Evolutionary conservation across 2,329 filamentous ascomycete species (phyloP), one percentile per base, ranked within the genome.

Genomic region (Trichophyton verrucosum): DNA sequence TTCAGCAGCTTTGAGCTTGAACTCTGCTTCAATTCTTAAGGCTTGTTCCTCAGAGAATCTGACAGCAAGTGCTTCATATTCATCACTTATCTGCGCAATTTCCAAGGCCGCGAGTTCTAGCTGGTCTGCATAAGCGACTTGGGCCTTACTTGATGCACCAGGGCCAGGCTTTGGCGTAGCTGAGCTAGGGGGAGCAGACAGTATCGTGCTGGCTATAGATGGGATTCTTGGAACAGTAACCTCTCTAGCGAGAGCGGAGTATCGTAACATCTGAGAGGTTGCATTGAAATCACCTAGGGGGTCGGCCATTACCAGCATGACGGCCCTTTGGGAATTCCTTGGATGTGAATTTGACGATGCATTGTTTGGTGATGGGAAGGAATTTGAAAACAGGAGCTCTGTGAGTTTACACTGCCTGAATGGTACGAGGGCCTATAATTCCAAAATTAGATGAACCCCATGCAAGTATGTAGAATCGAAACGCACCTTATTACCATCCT

Each of bases 291-390:
- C 94, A 42, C 94, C 92, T 11, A 88, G 76, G 0, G 94, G 89
- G 69, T 99, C 92, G 2, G 92, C 94, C 0, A 92, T 96, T 15
- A 97, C 92, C 61, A 99, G 88, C 91, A 99, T 97, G 68, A 95
- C 85, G 0, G 87, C 91, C 68, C 88, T 91, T 71, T 97, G 94
- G 0, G 90, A 88, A 20, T 69, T 66, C 38, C 61, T 27, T 70
- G 66, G 62, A 73, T 71, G 53, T 71, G 72, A 77, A 70, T 61
- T 80, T 76, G 42, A 78, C 74, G n/a, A 65, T 68, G 51, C 68
- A 67, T 68, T 76, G 68, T 59, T 79, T 70, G 80, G 71, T 0
- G 86, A 88, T 64, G 81, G 91, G 77, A 86, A 97, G 20, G 83
- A 96, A 71, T 92, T 92, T n/a, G 88, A 90, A 72, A 94, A 92